These are phyloP conservation scores for Fusarium secorum DNA, from an alignment of 2,329 filamentous ascomycete species.

Conservation along the genomic window DNA sequence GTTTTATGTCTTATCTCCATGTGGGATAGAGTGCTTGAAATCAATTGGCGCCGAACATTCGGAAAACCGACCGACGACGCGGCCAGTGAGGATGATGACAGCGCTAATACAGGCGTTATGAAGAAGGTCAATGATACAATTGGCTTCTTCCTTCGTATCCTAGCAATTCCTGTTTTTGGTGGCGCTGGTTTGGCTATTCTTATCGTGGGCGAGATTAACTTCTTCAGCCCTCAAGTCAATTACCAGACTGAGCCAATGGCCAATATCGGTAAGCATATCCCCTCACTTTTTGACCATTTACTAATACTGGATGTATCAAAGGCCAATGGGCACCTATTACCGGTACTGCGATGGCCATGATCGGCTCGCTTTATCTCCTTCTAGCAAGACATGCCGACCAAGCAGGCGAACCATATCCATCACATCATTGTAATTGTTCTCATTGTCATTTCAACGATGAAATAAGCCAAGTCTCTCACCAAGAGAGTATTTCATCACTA, in stretches of 20 bases:
- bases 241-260: slow-evolving; percentile 70
- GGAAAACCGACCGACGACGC: slow-evolving; percentile 5
- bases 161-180: slow-evolving; percentile 67
- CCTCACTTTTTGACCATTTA: rapidly evolving
- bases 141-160: slow-evolving; percentile 59
- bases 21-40: slow-evolving; percentile 69
- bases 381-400: slow-evolving; percentile 45
- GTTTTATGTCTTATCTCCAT: slow-evolving; percentile 68
- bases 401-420: not conserved
- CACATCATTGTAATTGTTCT: slow-evolving; percentile 22
- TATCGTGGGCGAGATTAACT: slow-evolving; percentile 69
- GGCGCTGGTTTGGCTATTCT: slow-evolving; percentile 67
- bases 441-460: not conserved
- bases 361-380: slow-evolving; percentile 66
- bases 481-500: not conserved
- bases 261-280: slow-evolving; percentile 59
- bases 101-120: slow-evolving; percentile 60
- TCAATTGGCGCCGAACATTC: slow-evolving; percentile 63
- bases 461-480: not conserved
- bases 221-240: slow-evolving; percentile 63
- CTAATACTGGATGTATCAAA: slow-evolving; percentile 20
- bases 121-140: slow-evolving; percentile 64
- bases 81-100: slow-evolving; percentile 51
- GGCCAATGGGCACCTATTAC: slow-evolving; percentile 69
- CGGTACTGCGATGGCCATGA: slow-evolving; percentile 63